phyloP scores from a whole-genome alignment of 1,139 yeast genomes.

The Sugiyamaella pinicola region DNA sequence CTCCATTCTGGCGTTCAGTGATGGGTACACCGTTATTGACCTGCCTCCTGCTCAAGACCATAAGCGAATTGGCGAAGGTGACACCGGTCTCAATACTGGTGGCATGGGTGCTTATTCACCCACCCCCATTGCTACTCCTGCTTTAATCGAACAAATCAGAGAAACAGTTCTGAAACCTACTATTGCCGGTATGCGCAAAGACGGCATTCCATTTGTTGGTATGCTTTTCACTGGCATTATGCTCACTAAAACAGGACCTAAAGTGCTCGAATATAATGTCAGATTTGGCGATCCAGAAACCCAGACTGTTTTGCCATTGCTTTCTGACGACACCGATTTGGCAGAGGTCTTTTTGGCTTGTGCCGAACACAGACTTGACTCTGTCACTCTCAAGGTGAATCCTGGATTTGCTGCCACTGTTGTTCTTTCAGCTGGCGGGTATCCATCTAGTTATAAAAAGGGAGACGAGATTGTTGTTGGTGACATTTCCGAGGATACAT shows the following conservation, averaged over 20 bases:
- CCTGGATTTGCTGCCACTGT: slow-evolving; percentile 82
- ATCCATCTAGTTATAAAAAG: slow-evolving; percentile 83
- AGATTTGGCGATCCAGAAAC: slow-evolving; percentile 99
- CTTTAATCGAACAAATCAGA: slow-evolving; percentile 68
- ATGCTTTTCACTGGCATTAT: slow-evolving; percentile 96
- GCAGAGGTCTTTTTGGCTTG: slow-evolving; percentile 92
- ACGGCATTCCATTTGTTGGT: slow-evolving; percentile 95
- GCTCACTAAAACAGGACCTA: slow-evolving; percentile 82
- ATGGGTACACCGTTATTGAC: slow-evolving; percentile 88
- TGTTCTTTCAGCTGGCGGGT: slow-evolving; percentile 96
- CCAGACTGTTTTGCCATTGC: slow-evolving; percentile 88
- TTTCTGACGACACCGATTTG: slow-evolving; percentile 80
- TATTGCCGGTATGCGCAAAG: slow-evolving; percentile 94
- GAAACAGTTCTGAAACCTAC: slow-evolving; percentile 81
- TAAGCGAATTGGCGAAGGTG: slow-evolving; percentile 92
- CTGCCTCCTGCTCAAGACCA: slow-evolving; percentile 99
- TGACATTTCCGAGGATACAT: slow-evolving; percentile 52
- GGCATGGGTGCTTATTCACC: slow-evolving; percentile 99
- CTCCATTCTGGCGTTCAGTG: slow-evolving; percentile 87
- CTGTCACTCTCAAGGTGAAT: slow-evolving; percentile 67
- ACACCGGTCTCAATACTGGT: slow-evolving; percentile 93
- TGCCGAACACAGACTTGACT: slow-evolving; percentile 91
- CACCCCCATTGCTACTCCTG: slow-evolving; percentile 84
- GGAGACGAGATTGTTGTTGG: slow-evolving; percentile 79
- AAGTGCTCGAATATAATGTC: slow-evolving; percentile 94